Base-by-base conservation (phyloP, 257 asterid species). In the Dorcoceras hygrometricum region DNA sequence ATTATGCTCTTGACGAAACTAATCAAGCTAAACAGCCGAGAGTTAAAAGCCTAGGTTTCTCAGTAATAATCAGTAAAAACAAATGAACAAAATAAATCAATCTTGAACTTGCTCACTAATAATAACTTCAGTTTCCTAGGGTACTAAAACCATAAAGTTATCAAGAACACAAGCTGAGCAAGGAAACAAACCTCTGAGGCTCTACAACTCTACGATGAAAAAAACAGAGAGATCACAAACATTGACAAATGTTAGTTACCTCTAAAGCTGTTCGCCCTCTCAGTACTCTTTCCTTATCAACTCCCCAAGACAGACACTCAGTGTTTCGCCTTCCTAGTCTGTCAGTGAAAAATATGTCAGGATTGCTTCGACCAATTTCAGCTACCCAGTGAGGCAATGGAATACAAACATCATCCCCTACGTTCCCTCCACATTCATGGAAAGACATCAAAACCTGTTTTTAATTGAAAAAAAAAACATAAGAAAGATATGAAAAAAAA, bases 241-340 rank as follows among this genome's bases (percentile, higher is more conserved):
- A 5, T 23, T 23, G 5, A 39, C 27, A 65, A 65, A 69, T 66
- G 70, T 73, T 58, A 64, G 76, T 75, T 82, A 92, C 98, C 95
- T 92, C 98, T 66, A 83, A 62, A 62, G 90, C 95, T 46, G 95
- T 92, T 32, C 98, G 93, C 36, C 98, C 96, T 82, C 90, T 83
- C 75, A 92, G 78, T 74, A 92, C 90, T 61, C 98, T 82, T 77
- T 89, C 97, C 77, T 83, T 92, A 80, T 92, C 98, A 69, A 89
- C 75, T 55, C 98, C 98, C 98, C 98, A 92, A 26, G 98, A 89
- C 43, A 92, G 77, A 79, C 97, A 92, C 71, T 92, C 98, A 24
- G 93, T 89, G 70, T 89, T 80, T 61, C 93, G 84, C 83, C 91
- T 85, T 65, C 97, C 98, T 60, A 82, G 82, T 82, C 83, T 81